Base-by-base conservation (phyloP, 2,329 filamentous ascomycete species). In the Biscogniauxia mediterranea region DNA sequence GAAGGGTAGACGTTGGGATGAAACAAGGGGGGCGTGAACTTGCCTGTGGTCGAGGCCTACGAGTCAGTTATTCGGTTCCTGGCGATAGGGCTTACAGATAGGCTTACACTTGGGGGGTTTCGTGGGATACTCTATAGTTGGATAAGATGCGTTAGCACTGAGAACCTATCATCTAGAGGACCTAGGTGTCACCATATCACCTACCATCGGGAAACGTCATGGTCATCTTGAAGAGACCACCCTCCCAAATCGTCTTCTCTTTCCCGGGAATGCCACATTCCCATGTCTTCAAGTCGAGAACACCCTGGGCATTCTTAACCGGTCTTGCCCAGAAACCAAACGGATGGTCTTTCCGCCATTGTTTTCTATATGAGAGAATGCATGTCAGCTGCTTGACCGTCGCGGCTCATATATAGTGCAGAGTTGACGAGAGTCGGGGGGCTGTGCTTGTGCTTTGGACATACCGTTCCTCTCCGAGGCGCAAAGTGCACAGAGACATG, bases 1-100 rank as follows among this genome's bases (percentile, higher is more conserved):
- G 94, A 98, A 0, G 95, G 95, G 75, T 99, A 99, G 68, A 99
- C 95, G 76, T 99, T 99, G 0, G 95, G 95, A 74, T 99, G 95
- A 81, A 99, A 99, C 50, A 99, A 87, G 21, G 95, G 94, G 13
- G 95, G 95, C 0, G 89, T 86, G 74, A 99, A 99, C 85, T 97
- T 97, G 88, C 93, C 93, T 97, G 69, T 53, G 63, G 65, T 21
- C 58, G 20, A 58, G 19, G 38, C 38, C 38, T 53, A 38, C 15
- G 15, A 9, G 56, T 61, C 59, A 60, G 58, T 56, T 54, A 65
- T 59, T 28, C 57, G 32, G 11, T n/a, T 51, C 19, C 23, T 54
- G 28, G 57, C 46, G 56, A 9, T 17, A 54, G 32, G 26, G n/a
- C 21, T 11, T 42, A 52, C 54, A 38, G 53, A 50, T 50, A n/a